Base-by-base conservation (phyloP, 176 grass and related monocot species). In the Cymbopogon citratus region DNA sequence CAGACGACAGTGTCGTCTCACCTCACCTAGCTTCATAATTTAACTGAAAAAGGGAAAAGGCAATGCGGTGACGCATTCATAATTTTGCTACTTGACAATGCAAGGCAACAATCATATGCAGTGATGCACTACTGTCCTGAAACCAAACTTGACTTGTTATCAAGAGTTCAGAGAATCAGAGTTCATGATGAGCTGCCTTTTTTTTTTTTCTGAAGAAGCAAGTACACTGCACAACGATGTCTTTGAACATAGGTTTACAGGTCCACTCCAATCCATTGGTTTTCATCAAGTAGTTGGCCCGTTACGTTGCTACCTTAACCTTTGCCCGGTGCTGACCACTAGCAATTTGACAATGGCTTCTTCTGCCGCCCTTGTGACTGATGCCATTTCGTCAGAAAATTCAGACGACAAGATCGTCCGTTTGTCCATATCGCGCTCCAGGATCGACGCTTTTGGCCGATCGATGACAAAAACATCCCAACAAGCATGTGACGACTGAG, bases 381-480 rank as follows among this genome's bases (percentile, higher is more conserved):
- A 26, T 49, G 75, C 66, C 40, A 51, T 18, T 63, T 72, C 66
- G 1, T 48, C 52, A 29, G 18, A 67, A 51, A 51, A 16, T 76
- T 41, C 72, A 73, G 56, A 31, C 40, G 38, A 40, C 2, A 19
- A 78, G 19, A 33, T 46, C 54, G 35, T 63, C 25, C 29, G 19
- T 63, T 52, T 65, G 56, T 73, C n/a, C 24, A 74, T 52, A 65
- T 52, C 70, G 16, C 48, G 7, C 4, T 13, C 24, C 81, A 48
- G 56, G 21, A 65, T 64, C n/a, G 23, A 35, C 7, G n/a, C 12
- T 36, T 12, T 68, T 51, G 78, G 31, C 63, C 8, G 46, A 66
- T 72, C 25, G 3, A 44, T 40, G 77, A 86, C 59, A 66, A 74
- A 74, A 74, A 66, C 69, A 5, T 80, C 84, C 38, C 69, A 74